Evolutionary conservation across 164 flowering plant genomes (phyloP), one percentile per base, ranked within the genome.

Genomic region (Echeveria elegans): DNA sequence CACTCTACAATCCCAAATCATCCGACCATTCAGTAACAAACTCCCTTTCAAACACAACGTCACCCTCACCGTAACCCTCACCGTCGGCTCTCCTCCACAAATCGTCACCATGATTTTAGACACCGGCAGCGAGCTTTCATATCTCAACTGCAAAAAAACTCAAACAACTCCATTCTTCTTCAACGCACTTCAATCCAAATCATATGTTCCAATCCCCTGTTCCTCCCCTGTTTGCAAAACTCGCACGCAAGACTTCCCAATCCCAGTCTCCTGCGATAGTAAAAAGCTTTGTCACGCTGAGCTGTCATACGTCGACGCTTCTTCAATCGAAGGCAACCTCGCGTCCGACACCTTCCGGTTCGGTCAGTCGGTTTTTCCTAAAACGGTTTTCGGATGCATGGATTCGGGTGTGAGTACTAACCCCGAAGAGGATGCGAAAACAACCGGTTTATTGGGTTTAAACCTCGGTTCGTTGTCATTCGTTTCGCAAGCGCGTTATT

Each of bases 61-160:
- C 2, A 68, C 82, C 34, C 77, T 92, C 9, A 84, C 88, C 0
- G 85, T 88, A 40, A 72, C 90, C 1, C 77, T 92, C 59, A 47
- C 85, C 6, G 86, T 86, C 0, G 97, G 97, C 5, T 75, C 89
- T 5, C 97, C 97, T 0, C 89, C 97, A 0, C 94, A 86, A 62
- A 69, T 67, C 30, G 86, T 88, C 6, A 73, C 92, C 48, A 78
- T 92, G 90, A 94, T 92, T 1, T 74, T 92, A 31, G 97, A 92
- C 77, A 92, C 97, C 0, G 97, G 97, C 24, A 92, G 97, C 69
- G 94, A 89, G 70, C 92, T 92, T 63, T 82, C 94, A 0, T 92
- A 90, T 90, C 79, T 92, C 18, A 88, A 78, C 69, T 86, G 96
- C 68, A 82, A 77, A 1, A 81, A 80, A 67, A 24, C 73, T 48